Percentiles rank a stretch among this genome's conserved stretches.
Evolutionary conservation across 495 filamentous ascomycete genomes (phyloP).

Genomic region (Neurospora africana): DNA sequence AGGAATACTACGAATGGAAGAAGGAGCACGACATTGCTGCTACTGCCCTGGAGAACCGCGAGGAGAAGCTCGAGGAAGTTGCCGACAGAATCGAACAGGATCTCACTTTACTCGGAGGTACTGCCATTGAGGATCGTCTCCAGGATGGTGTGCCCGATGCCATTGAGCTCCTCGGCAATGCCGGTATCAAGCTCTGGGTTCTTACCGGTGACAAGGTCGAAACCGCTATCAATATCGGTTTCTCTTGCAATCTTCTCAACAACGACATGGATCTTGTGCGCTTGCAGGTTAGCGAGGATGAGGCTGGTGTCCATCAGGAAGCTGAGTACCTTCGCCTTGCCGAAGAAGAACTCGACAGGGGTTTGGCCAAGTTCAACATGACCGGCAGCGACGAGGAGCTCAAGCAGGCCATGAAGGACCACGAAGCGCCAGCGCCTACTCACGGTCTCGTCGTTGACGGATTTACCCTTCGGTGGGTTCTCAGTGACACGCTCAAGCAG

Average conservation of each 20-base stretch:
- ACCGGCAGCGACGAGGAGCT: constrained; percentile 85
- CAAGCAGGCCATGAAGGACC: constrained; percentile 62
- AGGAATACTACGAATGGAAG: constrained; percentile 80
- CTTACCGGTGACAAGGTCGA: constrained; percentile 98
- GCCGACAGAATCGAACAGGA: constrained; percentile 86
- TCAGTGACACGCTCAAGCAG: constrained; percentile 71
- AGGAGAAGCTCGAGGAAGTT: constrained; percentile 87
- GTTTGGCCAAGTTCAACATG: constrained; percentile 63
- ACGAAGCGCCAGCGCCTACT: constrained; percentile 73
- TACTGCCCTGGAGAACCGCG: constrained; percentile 70
- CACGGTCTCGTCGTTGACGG: constrained; percentile 98
- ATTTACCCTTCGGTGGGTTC: constrained; percentile 81
- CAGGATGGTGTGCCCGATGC: constrained; percentile 97
- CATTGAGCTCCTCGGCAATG: constrained; percentile 82
- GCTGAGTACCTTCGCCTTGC: constrained; percentile 44
- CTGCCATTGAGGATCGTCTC: constrained; percentile 93
- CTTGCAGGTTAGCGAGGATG: constrained; percentile 72
- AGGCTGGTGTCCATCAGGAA: constrained; percentile 23
- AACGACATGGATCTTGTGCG: constrained; percentile 97
- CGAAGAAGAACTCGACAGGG: constrained; percentile 58
- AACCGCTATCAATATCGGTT: constrained; percentile 99
- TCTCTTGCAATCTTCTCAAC: constrained; percentile 94
- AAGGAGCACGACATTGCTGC: constrained; percentile 81
- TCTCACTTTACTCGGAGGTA: constrained; percentile 82
- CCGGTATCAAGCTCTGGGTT: constrained; percentile 99